Base-by-base conservation (phyloP, 192 early-diverging fungal genomes). In the Coemansia sp. region DNA sequence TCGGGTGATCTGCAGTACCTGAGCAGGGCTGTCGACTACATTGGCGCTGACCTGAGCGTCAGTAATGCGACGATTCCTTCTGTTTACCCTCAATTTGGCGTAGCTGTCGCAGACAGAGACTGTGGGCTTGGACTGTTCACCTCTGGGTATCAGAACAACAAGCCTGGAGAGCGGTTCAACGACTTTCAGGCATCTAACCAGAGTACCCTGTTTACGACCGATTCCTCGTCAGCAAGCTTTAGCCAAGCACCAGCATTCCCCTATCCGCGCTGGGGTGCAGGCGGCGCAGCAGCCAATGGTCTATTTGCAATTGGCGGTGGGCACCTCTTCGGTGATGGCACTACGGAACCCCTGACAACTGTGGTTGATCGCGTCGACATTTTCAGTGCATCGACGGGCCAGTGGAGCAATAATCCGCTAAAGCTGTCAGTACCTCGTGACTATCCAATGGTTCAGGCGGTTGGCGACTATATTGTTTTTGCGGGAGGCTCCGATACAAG, bases 1-100 rank as follows among this genome's bases (percentile, higher is more conserved):
- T 79, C 77, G 15, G 81, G 81, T 18, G 81, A 84, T 52, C 65
- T 84, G 31, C 73, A 84, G 65, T 84, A 84, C n/a, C 73, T 84
- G 58, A 79, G 76, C 70, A 79, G 66, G 22, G 68, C 81, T 7
- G 62, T 84, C 3, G 81, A 84, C 52, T 84, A 74, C 24, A 61
- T 84, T 13, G 65, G 68, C 55, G 44, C 68, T 18, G 44, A 71
- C 15, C 69, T 84, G 33, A 18, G 44, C 6, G 27, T 76, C 12
- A 33, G 39, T 13, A 70, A 64, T n/a, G 71, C 52, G 12, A 70
- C 70, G 34, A 65, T 79, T 13, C 27, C 46, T 3, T 43, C 39
- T 18, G 47, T 44, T 15, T 76, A 76, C 38, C 81, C 81, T 20
- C 81, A 84, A 63, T 72, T 79, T 27, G 81, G 81, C n/a, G 12